phyloP scores from a whole-genome alignment of 495 filamentous ascomycete species.

The Talaromyces adpressus region DNA sequence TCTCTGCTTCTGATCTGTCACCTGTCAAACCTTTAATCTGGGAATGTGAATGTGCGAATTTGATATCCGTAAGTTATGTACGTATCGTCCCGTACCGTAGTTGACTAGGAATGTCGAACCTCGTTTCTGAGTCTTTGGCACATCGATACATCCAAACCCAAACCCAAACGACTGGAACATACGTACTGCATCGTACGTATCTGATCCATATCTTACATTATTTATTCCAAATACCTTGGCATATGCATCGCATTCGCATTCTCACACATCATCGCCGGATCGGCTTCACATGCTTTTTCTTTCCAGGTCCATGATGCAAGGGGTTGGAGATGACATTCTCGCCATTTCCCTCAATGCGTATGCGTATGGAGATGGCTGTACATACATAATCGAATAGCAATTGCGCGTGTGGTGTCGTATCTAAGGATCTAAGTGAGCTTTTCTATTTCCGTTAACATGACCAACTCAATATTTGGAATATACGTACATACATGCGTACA shows the following conservation, averaged over 20 bases:
- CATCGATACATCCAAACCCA: not conserved
- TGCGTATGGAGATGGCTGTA: not conserved
- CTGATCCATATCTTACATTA: not conserved
- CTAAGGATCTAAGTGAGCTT: no score
- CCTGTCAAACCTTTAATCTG: not conserved
- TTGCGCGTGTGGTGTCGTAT: no score
- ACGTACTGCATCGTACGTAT: not conserved
- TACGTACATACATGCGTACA: not conserved
- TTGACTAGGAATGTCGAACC: not conserved
- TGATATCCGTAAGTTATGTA: no score
- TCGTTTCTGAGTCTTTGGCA: not conserved
- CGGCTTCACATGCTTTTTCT: not conserved
- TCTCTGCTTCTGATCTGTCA: not conserved
- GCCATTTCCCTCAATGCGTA: no score
- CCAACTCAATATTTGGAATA: not conserved
- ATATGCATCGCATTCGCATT: no score
- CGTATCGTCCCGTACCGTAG: not conserved
- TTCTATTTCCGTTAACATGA: not conserved
- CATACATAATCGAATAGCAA: no score
- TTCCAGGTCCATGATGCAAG: not conserved
- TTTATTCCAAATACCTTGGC: not conserved
- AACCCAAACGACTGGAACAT: not conserved
- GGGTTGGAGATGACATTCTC: not conserved
- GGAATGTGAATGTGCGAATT: not conserved
- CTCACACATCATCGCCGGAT: not conserved